Percentiles rank a stretch among this genome's conserved stretches.
phyloP scores from a whole-genome alignment of 139 green algal species.

The Chlamydomonas urium region DNA sequence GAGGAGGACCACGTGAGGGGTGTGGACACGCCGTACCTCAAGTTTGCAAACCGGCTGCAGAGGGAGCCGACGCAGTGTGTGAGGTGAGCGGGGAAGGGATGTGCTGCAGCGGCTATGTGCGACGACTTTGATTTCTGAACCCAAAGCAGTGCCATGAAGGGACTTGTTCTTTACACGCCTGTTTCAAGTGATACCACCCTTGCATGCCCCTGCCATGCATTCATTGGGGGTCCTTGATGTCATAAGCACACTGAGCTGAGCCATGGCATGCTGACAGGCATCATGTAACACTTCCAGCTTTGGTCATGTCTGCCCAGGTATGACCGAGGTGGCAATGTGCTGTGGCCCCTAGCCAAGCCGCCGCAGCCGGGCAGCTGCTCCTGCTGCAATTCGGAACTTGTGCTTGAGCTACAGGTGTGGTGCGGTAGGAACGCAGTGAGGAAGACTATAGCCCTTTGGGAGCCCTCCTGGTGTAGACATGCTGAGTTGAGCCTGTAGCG shows the following conservation, averaged over 20 bases:
- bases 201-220: not conserved
- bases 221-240: no score
- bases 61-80: slow-evolving; percentile 60
- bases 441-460: not conserved
- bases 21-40: slow-evolving; percentile 44
- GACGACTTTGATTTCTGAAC: not conserved
- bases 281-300: not conserved
- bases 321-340: slow-evolving; percentile 12
- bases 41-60: slow-evolving; percentile 51
- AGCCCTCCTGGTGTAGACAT: not conserved
- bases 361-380: slow-evolving; percentile 24
- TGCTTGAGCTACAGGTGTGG: slow-evolving; percentile 54
- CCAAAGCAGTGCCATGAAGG: not conserved
- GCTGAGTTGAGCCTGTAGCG: not conserved
- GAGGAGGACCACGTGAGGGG: slow-evolving; percentile 51
- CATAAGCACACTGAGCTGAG: no score
- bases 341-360: slow-evolving; percentile 36
- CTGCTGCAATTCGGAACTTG: slow-evolving; percentile 21
- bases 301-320: slow-evolving; percentile 34
- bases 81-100: slow-evolving; percentile 22
- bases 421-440: not conserved
- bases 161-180: not conserved
- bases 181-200: not conserved
- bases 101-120: not conserved
- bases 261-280: no score